These are phyloP conservation scores for Choanephora cucurbitarum DNA, from an alignment of 371 early-diverging fungal species.

Conservation along the genomic window DNA sequence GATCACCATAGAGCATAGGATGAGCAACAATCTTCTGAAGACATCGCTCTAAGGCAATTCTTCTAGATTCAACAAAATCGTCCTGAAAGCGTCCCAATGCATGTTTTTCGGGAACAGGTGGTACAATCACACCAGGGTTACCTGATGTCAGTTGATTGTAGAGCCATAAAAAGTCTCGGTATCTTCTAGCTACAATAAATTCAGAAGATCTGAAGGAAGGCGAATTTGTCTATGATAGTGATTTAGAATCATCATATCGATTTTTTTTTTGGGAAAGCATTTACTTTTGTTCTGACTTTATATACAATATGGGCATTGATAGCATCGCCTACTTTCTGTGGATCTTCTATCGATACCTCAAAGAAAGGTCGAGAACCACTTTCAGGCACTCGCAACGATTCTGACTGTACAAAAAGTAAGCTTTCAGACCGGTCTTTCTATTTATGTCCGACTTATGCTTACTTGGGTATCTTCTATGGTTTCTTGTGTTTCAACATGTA, in stretches of 20 bases:
- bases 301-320: slow-evolving; percentile 87
- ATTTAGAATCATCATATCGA: neutral
- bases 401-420: slow-evolving; percentile 23
- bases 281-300: slow-evolving; percentile 84
- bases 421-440: neutral
- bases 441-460: slow-evolving; percentile 4
- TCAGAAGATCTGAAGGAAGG: slow-evolving; percentile 75
- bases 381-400: slow-evolving; percentile 48
- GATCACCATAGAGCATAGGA: slow-evolving; percentile 82
- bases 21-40: slow-evolving; percentile 81
- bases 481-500: slow-evolving; percentile 2
- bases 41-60: slow-evolving; percentile 84
- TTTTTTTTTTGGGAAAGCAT: slow-evolving; percentile 3
- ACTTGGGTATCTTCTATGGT: slow-evolving; percentile 22
- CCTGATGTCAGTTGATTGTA: slow-evolving; percentile 77
- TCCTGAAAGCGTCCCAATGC: slow-evolving; percentile 92
- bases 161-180: slow-evolving; percentile 95
- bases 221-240: slow-evolving; percentile 65
- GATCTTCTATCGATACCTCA: slow-evolving; percentile 82
- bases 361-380: slow-evolving; percentile 69
- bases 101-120: slow-evolving; percentile 94
- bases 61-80: slow-evolving; percentile 90
- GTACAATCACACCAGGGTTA: slow-evolving; percentile 91
- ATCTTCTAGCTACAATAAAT: slow-evolving; percentile 83
- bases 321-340: slow-evolving; percentile 88